phyloP scores from a whole-genome alignment of 768 basidiomycete genomes.

The Russula sp. region DNA sequence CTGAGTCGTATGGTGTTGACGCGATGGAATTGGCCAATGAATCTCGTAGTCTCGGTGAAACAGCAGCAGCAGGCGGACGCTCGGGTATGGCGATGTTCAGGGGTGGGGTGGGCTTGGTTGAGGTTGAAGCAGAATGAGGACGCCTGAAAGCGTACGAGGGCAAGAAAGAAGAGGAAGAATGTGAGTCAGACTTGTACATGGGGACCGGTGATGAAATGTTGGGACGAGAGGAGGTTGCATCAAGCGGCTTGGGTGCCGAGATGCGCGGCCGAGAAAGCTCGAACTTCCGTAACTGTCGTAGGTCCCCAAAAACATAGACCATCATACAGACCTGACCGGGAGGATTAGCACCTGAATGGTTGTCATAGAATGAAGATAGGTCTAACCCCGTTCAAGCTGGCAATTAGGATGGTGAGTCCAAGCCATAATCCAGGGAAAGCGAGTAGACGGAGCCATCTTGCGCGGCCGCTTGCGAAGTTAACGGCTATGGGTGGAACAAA shows the following conservation, averaged over 20 bases:
- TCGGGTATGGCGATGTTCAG: slow-evolving; percentile 21
- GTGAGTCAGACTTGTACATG: slow-evolving; percentile 16
- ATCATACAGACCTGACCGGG: slow-evolving; percentile 54
- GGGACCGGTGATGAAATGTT: slow-evolving; percentile 24
- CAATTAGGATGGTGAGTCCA: slow-evolving; percentile 58
- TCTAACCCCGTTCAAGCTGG: slow-evolving; percentile 63
- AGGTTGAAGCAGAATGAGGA: slow-evolving; percentile 9
- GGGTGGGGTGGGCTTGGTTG: neutral
- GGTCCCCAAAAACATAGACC: slow-evolving; percentile 76
- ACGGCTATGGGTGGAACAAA: slow-evolving; percentile 39
- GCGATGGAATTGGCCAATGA: slow-evolving; percentile 21
- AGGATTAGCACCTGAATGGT: slow-evolving; percentile 5
- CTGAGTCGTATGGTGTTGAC: slow-evolving; percentile 24
- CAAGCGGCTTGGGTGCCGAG: slow-evolving; percentile 42
- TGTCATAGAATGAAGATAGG: neutral
- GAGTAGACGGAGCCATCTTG: slow-evolving; percentile 56
- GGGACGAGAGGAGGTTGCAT: slow-evolving; percentile 13
- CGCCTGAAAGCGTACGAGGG: slow-evolving; percentile 18
- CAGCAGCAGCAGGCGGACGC: neutral
- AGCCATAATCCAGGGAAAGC: slow-evolving; percentile 71
- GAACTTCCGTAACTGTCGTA: slow-evolving; percentile 73
- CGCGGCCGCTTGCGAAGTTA: slow-evolving; percentile 46
- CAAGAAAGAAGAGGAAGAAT: slow-evolving; percentile 24
- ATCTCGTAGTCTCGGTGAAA: slow-evolving; percentile 19
- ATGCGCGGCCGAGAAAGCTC: slow-evolving; percentile 71